Evolutionary conservation across 208 protist genomes (phyloP).

Genomic region (Trypanosoma avium): DNA sequence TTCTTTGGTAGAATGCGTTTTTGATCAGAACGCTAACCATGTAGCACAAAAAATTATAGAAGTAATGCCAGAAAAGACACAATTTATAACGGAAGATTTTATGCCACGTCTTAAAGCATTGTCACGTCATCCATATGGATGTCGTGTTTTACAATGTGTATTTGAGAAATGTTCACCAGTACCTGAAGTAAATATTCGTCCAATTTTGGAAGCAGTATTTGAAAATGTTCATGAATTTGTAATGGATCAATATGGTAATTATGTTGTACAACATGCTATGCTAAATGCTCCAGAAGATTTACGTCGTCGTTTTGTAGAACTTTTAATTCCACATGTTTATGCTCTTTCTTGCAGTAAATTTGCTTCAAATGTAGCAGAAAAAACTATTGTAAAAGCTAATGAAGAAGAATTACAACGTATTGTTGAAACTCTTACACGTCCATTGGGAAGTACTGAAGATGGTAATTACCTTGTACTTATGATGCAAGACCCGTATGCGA

Average conservation of each 20-base stretch:
- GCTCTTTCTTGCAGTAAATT: constrained; percentile 96
- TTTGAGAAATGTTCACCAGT: constrained; percentile 73
- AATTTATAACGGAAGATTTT: constrained; percentile 96
- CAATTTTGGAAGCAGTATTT: constrained; percentile 92
- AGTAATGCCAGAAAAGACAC: constrained; percentile 61
- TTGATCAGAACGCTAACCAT: constrained; percentile 99
- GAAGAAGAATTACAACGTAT: constrained; percentile 81
- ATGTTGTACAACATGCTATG: constrained; percentile 98
- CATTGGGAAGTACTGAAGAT: constrained; percentile 43
- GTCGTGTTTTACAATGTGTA: constrained; percentile 97
- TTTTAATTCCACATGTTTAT: constrained; percentile 74
- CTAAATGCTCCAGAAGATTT: constrained; percentile 89
- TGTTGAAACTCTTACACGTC: constrained; percentile 58
- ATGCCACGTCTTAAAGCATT: constrained; percentile 80
- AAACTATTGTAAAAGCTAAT: constrained; percentile 84
- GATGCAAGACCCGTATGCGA: constrained; percentile 97
- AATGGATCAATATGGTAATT: constrained; percentile 98
- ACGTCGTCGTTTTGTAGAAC: constrained; percentile 69
- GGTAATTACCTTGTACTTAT: constrained; percentile 88
- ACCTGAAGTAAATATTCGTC: constrained; percentile 46
- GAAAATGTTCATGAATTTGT: constrained; percentile 74
- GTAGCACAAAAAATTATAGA: constrained; percentile 99
- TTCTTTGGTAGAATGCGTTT: constrained; percentile 91
- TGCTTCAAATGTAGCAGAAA: constrained; percentile 98
- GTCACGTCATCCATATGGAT: constrained; percentile 97